These are phyloP conservation scores for Dorcoceras hygrometricum DNA, from an alignment of 257 asterid species.

Conservation along the genomic window DNA sequence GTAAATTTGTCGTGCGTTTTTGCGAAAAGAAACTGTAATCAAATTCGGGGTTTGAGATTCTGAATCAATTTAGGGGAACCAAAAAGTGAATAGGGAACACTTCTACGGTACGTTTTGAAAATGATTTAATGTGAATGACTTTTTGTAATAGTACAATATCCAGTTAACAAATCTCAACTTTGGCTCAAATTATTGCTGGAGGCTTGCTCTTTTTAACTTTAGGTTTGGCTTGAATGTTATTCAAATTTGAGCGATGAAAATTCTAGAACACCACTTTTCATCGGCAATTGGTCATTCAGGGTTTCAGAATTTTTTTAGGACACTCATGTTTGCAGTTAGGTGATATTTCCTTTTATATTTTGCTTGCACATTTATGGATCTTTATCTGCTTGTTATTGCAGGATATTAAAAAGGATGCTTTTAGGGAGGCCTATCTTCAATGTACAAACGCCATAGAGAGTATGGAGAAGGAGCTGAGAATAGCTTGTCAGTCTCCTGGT, in stretches of 20 bases:
- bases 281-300: neutral
- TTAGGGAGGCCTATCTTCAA: constrained; percentile 78
- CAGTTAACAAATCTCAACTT: no score
- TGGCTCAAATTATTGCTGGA: neutral
- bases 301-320: neutral
- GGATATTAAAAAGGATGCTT: constrained; percentile 90
- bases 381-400: constrained; percentile 38
- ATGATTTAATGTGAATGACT: neutral
- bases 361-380: constrained; percentile 23
- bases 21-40: neutral
- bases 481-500: constrained; percentile 78
- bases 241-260: neutral
- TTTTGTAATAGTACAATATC: neutral
- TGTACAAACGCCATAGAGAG: constrained; percentile 71
- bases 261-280: neutral
- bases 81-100: neutral
- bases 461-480: constrained; percentile 87
- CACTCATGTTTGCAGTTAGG: neutral
- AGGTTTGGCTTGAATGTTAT: constrained; percentile 1
- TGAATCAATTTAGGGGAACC: neutral
- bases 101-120: neutral
- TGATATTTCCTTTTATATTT: constrained; percentile 5
- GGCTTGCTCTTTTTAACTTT: constrained; percentile 1
- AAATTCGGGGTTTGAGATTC: no score
- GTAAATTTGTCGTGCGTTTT: neutral